A percentile compares a stretch with the other conserved stretches of the same genome.
These are phyloP conservation scores for Apophysomyces trapeziformis DNA, from an alignment of 371 early-diverging fungal species.

Conservation along the genomic window DNA sequence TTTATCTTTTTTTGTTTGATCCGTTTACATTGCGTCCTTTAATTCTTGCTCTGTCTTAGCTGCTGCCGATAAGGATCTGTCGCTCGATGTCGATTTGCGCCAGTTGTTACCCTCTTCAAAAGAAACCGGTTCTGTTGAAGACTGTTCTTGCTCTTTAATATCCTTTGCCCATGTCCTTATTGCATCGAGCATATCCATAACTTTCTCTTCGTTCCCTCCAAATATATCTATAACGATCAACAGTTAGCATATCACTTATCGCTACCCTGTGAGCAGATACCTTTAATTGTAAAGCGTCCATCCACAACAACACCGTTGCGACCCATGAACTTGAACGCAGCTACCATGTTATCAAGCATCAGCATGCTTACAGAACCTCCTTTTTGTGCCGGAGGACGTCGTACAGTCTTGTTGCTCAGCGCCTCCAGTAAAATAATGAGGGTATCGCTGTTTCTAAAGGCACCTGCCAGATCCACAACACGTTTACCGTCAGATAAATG, in stretches of 20 bases:
- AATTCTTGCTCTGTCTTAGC: constrained; percentile 3
- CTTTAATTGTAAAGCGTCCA: constrained; percentile 56
- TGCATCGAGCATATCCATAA: constrained; percentile 53
- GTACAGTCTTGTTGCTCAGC: constrained; percentile 55
- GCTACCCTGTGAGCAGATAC: constrained; percentile 15
- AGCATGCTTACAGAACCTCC: constrained; percentile 40
- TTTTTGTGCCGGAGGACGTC: constrained; percentile 28
- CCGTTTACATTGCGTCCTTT: background rate
- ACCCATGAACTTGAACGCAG: constrained; percentile 65
- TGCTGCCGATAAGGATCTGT: background rate
- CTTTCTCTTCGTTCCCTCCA: constrained; percentile 62
- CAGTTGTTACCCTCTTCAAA: background rate
- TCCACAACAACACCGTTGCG: constrained; percentile 56
- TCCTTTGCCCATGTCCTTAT: constrained; percentile 28
- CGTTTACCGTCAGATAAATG: constrained; percentile 41
- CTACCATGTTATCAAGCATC: constrained; percentile 58
- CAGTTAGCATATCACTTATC: background rate
- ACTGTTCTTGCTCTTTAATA: constrained; percentile 3
- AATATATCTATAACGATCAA: constrained; percentile 45
- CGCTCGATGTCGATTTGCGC: background rate
- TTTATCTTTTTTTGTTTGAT: background rate
- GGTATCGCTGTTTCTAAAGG: constrained; percentile 57
- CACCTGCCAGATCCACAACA: constrained; percentile 49
- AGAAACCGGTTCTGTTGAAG: background rate
- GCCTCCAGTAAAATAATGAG: constrained; percentile 57